A percentile compares a stretch with the other conserved stretches of the same genome.
These are phyloP conservation scores for Talaromyces stipitatus DNA, from an alignment of 495 filamentous ascomycete species.

Conservation along the genomic window DNA sequence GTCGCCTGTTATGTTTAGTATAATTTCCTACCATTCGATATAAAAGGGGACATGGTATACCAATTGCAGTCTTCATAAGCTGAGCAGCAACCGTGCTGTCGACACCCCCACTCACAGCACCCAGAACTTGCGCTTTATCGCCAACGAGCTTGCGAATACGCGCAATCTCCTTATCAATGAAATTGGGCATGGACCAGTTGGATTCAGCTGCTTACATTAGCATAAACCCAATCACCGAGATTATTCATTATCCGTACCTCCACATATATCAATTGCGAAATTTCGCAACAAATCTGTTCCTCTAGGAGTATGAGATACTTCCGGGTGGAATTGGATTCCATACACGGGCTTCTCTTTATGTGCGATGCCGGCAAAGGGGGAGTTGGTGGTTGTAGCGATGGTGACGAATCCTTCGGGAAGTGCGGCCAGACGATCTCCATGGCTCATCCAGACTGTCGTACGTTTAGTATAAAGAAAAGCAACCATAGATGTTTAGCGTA, in stretches of 20 bases:
- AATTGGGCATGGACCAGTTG: constrained; percentile 78
- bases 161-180: constrained; percentile 68
- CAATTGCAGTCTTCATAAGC: constrained; percentile 73
- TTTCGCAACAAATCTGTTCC: constrained; percentile 65
- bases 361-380: constrained; percentile 74
- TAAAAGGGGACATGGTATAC: constrained; percentile 25
- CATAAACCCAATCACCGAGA: too few species aligned
- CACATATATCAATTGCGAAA: constrained; percentile 76
- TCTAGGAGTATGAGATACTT: constrained; percentile 24
- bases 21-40: constrained; percentile 48
- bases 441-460: constrained; percentile 81
- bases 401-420: constrained; percentile 64
- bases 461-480: too few species aligned
- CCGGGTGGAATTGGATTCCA: constrained; percentile 6
- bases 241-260: constrained; percentile 5
- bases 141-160: constrained; percentile 75
- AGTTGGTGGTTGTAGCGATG: constrained; percentile 68
- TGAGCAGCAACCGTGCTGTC: constrained; percentile 84
- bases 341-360: constrained; percentile 58
- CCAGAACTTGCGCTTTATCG: constrained; percentile 71
- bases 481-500: constrained; percentile 26
- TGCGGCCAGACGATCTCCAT: constrained; percentile 71
- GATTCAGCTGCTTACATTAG: constrained; percentile 51
- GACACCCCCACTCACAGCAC: constrained; percentile 83
- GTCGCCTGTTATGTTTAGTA: constrained; percentile 47